phyloP scores from a whole-genome alignment of 495 filamentous ascomycete genomes.

The Sporormia fimetaria region DNA sequence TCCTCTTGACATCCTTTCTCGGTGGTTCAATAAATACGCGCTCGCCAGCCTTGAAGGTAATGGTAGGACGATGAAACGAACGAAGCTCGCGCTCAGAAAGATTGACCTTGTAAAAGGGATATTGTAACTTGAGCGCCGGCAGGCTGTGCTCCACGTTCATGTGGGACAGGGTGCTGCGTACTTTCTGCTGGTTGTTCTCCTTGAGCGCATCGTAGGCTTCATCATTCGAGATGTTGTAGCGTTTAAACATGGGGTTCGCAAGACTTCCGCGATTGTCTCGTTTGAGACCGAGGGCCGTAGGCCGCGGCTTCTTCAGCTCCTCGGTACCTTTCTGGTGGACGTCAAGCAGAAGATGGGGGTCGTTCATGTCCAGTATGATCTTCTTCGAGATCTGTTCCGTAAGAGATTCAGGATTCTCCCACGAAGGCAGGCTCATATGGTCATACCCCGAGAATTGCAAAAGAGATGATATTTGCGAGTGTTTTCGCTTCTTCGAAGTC shows the following conservation, averaged over 20 bases:
- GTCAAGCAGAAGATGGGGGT: conserved; percentile 75
- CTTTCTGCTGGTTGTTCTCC: conserved; percentile 90
- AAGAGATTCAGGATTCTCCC: conserved; percentile 50
- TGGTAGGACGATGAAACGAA: conserved; percentile 75
- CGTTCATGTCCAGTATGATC: conserved; percentile 77
- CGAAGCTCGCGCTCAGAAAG: conserved; percentile 67
- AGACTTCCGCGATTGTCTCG: conserved; percentile 45
- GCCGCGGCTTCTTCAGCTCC: conserved; percentile 28
- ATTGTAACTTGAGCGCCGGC: conserved; percentile 79
- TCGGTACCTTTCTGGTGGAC: conserved; percentile 36
- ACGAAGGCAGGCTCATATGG: conserved; percentile 38
- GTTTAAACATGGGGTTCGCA: conserved; percentile 51
- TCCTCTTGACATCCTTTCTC: conserved; percentile 61
- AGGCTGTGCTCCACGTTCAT: conserved; percentile 80
- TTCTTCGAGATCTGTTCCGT: conserved; percentile 60
- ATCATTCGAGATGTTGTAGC: conserved; percentile 95
- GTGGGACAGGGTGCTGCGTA: conserved; percentile 79
- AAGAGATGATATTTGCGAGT: background rate
- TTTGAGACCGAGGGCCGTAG: conserved; percentile 36
- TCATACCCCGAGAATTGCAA: conserved; percentile 36
- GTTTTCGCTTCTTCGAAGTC: conserved; percentile 16
- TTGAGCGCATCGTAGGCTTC: conserved; percentile 90
- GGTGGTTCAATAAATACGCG: conserved; percentile 41
- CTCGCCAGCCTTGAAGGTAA: conserved; percentile 46
- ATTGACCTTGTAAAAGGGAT: conserved; percentile 86